Evolutionary conservation across 78 protist genomes (phyloP).

Genomic region (Dictyostelium discoideum): DNA sequence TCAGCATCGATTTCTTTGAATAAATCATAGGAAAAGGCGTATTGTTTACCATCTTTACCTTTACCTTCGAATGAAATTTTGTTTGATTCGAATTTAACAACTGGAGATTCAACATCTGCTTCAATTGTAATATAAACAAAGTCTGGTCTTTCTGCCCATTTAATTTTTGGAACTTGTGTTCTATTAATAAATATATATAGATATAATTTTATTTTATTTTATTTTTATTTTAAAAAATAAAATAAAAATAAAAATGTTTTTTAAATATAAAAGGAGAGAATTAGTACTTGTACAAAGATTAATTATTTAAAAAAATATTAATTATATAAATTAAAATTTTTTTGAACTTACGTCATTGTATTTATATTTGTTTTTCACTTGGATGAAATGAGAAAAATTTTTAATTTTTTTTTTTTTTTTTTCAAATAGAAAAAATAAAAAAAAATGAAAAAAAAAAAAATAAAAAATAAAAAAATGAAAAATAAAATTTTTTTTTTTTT

Average conservation of each 20-base stretch:
- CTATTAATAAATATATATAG: background rate
- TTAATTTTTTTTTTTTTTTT: background rate
- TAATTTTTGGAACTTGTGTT: conserved; percentile 8
- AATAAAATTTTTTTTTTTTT: background rate
- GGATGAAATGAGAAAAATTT: background rate
- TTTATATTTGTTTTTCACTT: background rate
- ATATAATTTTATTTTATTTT: background rate
- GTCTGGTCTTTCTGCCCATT: conserved; percentile 67
- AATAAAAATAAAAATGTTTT: too few species aligned
- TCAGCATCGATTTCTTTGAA: conserved; percentile 37
- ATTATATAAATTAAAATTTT: background rate
- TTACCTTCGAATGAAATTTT: conserved; percentile 19
- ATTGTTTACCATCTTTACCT: background rate
- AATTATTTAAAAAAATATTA: too few species aligned
- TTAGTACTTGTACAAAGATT: too few species aligned
- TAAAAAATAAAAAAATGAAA: background rate
- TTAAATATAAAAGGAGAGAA: too few species aligned
- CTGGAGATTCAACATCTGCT: background rate
- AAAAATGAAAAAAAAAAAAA: background rate
- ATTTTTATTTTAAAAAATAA: background rate
- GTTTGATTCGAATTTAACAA: conserved; percentile 4
- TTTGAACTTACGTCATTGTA: background rate
- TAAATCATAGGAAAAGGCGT: background rate
- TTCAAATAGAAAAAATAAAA: background rate
- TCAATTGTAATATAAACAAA: conserved; percentile 23